Percentiles rank a stretch among this genome's conserved stretches.
Evolutionary conservation across 805 yeast genomes (phyloP).

Genomic region (Lipomyces kockii): DNA sequence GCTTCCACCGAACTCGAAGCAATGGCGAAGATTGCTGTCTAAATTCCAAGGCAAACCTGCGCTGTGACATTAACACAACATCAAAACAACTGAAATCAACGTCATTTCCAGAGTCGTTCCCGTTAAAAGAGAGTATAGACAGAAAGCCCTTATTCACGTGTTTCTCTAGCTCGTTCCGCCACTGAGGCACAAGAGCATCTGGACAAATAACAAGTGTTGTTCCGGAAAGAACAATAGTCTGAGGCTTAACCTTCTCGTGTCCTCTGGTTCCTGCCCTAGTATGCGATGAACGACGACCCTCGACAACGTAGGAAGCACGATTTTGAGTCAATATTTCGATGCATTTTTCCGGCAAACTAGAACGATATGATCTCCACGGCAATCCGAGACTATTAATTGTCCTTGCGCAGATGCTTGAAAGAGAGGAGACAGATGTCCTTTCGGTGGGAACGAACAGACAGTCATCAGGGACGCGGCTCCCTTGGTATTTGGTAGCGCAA

Average conservation of each 20-base stretch:
- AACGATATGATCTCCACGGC: conserved; percentile 59
- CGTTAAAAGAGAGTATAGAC: conserved; percentile 40
- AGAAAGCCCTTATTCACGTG: conserved; percentile 54
- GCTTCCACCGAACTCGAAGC: conserved; percentile 61
- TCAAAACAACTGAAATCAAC: conserved; percentile 53
- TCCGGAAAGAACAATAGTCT: conserved; percentile 52
- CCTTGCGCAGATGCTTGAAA: conserved; percentile 52
- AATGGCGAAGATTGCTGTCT: conserved; percentile 46
- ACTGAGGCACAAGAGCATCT: conserved; percentile 67
- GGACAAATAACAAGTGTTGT: conserved; percentile 68
- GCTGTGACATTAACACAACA: conserved; percentile 56
- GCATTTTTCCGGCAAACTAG: conserved; percentile 54
- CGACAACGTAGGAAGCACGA: conserved; percentile 55
- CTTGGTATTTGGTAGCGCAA: conserved; percentile 59
- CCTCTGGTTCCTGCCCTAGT: conserved; percentile 1
- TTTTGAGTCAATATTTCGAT: conserved; percentile 44
- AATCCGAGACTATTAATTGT: conserved; percentile 54
- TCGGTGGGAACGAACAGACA: conserved; percentile 17
- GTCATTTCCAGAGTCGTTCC: conserved; percentile 35
- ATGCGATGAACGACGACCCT: conserved; percentile 25
- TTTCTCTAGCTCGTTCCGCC: conserved; percentile 62
- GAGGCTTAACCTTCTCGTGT: conserved; percentile 37
- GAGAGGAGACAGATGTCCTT: conserved; percentile 40
- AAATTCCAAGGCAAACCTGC: conserved; percentile 52
- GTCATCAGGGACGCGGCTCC: conserved; percentile 52